Percentiles rank a stretch among this genome's conserved stretches.
phyloP scores from a whole-genome alignment of 768 basidiomycete species.

The Ramaria sp. region DNA sequence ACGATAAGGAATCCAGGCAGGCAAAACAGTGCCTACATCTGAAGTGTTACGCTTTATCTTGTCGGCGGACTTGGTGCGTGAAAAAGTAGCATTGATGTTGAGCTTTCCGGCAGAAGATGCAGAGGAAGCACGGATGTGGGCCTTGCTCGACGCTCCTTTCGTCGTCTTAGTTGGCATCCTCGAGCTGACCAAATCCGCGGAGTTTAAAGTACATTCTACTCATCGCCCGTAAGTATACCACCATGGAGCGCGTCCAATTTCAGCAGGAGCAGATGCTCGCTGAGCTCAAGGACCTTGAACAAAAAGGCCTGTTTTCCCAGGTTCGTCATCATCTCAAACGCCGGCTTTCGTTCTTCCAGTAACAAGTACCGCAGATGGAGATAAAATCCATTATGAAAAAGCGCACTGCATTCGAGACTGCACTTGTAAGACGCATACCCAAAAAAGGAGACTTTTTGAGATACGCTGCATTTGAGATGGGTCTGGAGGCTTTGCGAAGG shows the following conservation, averaged over 20 bases:
- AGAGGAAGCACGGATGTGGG: conserved; percentile 3
- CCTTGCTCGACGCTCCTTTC: conserved; percentile 1
- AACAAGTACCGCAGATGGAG: conserved; percentile 42
- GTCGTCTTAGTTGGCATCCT: conserved; percentile 7
- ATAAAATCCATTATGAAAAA: conserved; percentile 77
- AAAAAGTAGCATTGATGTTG: neutral
- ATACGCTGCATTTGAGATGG: conserved; percentile 89
- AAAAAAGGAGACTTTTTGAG: conserved; percentile 83
- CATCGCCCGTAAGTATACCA: neutral
- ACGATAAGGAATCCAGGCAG: neutral
- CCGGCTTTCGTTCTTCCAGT: conserved; percentile 4
- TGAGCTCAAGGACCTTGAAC: conserved; percentile 86
- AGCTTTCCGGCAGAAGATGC: neutral
- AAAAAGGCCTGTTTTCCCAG: conserved; percentile 75
- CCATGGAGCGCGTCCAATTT: conserved; percentile 90
- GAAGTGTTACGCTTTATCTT: conserved; percentile 5
- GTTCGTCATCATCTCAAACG: conserved; percentile 27
- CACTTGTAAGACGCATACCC: conserved; percentile 72
- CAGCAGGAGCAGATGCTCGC: conserved; percentile 96
- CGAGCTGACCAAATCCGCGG: neutral
- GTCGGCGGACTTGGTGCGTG: conserved; percentile 4
- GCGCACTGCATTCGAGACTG: conserved; percentile 73
- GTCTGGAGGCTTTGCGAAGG: conserved; percentile 66
- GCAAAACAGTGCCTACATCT: conserved; percentile 1
- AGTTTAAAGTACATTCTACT: neutral